Conservation (phyloP, 2,329 filamentous ascomycete genomes). For the Calonectria hongkongensis region DNA sequence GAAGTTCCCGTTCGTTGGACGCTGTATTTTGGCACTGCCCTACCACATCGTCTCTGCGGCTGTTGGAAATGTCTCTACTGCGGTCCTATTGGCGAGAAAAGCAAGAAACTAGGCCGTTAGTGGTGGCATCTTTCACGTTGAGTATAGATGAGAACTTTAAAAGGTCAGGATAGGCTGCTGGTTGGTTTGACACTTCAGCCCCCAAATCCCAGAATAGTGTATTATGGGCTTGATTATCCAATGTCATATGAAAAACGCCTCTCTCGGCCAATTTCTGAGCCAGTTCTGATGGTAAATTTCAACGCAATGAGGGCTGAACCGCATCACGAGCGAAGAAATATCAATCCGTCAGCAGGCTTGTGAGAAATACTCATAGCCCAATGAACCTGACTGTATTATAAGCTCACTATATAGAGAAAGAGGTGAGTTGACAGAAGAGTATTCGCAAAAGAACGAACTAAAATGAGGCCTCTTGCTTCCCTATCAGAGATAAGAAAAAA, state of each 20-base stretch:
- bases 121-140: slow-evolving; percentile 3
- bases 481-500: no score
- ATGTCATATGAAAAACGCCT: neutral
- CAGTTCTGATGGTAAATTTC: neutral
- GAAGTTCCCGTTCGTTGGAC: neutral
- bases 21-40: neutral
- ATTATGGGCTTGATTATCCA: neutral
- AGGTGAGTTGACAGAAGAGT: neutral
- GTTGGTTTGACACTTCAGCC: neutral
- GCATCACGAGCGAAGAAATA: neutral
- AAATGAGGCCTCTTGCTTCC: neutral
- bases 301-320: neutral
- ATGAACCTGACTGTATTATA: no score
- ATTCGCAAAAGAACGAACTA: neutral
- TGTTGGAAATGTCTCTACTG: no score
- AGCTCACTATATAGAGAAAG: no score
- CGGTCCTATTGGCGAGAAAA: neutral
- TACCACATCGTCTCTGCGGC: no score
- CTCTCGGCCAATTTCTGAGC: neutral
- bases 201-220: neutral
- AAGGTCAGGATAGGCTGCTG: neutral
- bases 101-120: neutral
- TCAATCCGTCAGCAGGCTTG: neutral
- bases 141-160: neutral
- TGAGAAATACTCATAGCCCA: neutral